Evolutionary conservation across 2,329 filamentous ascomycete genomes (phyloP).

Genomic region (Exophiala spinifera): DNA sequence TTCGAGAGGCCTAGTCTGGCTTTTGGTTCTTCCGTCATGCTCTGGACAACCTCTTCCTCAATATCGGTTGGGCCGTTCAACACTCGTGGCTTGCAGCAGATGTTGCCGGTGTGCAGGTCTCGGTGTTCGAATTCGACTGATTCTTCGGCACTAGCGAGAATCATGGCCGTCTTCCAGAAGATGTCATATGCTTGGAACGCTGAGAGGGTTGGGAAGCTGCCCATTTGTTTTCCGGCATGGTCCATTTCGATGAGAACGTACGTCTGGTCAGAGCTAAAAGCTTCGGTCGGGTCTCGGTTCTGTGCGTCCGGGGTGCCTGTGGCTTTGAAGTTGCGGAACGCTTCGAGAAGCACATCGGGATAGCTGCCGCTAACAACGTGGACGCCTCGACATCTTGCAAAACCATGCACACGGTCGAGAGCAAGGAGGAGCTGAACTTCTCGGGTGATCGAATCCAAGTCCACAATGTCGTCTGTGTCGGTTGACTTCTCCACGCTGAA

Average conservation of each 20-base stretch:
- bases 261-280: conserved; percentile 54
- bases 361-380: conserved; percentile 58
- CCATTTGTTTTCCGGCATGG: conserved; percentile 60
- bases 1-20: conserved; percentile 50
- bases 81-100: conserved; percentile 52
- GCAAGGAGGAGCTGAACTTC: conserved; percentile 55
- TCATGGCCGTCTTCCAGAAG: conserved; percentile 64
- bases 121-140: conserved; percentile 62
- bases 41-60: conserved; percentile 33
- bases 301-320: conserved; percentile 44
- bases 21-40: conserved; percentile 33
- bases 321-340: conserved; percentile 41
- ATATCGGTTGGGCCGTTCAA: conserved; percentile 36
- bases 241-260: conserved; percentile 67
- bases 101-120: conserved; percentile 65
- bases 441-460: conserved; percentile 48
- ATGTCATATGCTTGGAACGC: conserved; percentile 57
- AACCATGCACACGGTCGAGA: conserved; percentile 59
- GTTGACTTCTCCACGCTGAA: conserved; percentile 29
- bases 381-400: conserved; percentile 60
- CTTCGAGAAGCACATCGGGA: conserved; percentile 49
- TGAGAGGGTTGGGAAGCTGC: conserved; percentile 43
- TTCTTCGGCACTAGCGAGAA: conserved; percentile 60
- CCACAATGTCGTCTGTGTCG: conserved; percentile 12
- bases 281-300: conserved; percentile 53